Conservation (phyloP, 2,329 filamentous ascomycete genomes). For the Xylaria digitata region DNA sequence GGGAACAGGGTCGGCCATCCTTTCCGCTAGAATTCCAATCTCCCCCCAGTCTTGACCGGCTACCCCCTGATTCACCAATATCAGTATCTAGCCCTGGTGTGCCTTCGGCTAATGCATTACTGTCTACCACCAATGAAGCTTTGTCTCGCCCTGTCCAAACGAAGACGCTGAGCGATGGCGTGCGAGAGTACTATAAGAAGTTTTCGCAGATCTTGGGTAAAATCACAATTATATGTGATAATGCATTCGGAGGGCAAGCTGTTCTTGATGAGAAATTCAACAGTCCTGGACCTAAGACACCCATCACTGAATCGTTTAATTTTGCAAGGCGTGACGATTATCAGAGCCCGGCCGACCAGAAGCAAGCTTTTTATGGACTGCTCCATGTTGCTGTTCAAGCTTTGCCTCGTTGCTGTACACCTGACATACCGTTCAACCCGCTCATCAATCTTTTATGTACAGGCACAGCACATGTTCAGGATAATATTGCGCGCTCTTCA, state of each 20-base stretch:
- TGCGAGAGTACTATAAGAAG: slow-evolving; percentile 85
- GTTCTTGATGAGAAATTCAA: slow-evolving; percentile 95
- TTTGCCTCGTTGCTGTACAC: slow-evolving; percentile 89
- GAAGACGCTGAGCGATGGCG: slow-evolving; percentile 75
- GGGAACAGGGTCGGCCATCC: slow-evolving; percentile 79
- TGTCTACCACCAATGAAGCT: slow-evolving; percentile 66
- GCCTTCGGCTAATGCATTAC: slow-evolving; percentile 44
- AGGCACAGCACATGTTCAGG: slow-evolving; percentile 93
- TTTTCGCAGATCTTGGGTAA: slow-evolving; percentile 97
- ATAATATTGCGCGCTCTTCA: slow-evolving; percentile 90
- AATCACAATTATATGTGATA: slow-evolving; percentile 95
- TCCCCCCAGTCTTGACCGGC: slow-evolving; percentile 56
- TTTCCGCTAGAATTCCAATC: slow-evolving; percentile 78
- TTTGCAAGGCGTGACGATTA: slow-evolving; percentile 87
- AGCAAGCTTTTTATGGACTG: slow-evolving; percentile 94
- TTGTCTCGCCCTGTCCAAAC: slow-evolving; percentile 74
- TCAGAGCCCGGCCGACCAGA: slow-evolving; percentile 78
- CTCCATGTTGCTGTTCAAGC: slow-evolving; percentile 96
- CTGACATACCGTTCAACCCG: slow-evolving; percentile 91
- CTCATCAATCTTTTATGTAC: slow-evolving; percentile 96
- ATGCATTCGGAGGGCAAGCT: slow-evolving; percentile 95
- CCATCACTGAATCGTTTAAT: slow-evolving; percentile 92
- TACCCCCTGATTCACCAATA: slow-evolving; percentile 61
- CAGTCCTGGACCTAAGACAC: slow-evolving; percentile 88
- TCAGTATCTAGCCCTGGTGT: slow-evolving; percentile 54